A percentile compares a stretch with the other conserved stretches of the same genome.
Conservation (phyloP, 2,329 filamentous ascomycete genomes). For the Arthrobotrys musiformis region DNA sequence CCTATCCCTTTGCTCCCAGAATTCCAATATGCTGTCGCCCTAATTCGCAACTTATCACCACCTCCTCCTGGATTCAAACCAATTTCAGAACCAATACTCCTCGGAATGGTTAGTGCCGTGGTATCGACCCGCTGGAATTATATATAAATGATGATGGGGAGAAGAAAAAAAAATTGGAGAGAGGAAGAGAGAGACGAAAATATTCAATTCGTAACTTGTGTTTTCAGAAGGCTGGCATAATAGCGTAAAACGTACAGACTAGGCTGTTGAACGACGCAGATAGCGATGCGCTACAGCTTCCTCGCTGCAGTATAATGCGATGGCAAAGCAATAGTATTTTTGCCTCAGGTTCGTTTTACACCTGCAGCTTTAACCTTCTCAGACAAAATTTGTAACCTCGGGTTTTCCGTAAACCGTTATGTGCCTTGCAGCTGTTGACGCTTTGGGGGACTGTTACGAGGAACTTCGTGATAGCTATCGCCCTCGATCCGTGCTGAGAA, state of each 20-base stretch:
- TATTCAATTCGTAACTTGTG: slow-evolving; percentile 36
- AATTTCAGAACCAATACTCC: slow-evolving; percentile 54
- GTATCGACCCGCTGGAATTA: slow-evolving; percentile 49
- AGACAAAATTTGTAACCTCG: slow-evolving; percentile 21
- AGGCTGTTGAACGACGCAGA: background rate
- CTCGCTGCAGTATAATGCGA: background rate
- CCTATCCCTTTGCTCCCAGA: slow-evolving; percentile 50
- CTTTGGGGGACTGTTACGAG: slow-evolving; percentile 22
- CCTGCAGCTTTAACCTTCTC: slow-evolving; percentile 14
- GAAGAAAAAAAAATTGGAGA: too few species aligned
- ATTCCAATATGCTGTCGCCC: slow-evolving; percentile 44
- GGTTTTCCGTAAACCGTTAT: slow-evolving; percentile 34
- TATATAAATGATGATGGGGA: slow-evolving; percentile 32
- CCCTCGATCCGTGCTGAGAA: slow-evolving; percentile 43
- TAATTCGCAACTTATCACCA: slow-evolving; percentile 49
- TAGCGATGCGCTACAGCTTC: background rate
- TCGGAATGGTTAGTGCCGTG: slow-evolving; percentile 41
- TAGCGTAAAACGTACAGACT: background rate
- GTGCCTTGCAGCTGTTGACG: slow-evolving; percentile 32
- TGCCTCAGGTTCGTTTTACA: slow-evolving; percentile 9
- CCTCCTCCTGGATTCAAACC: slow-evolving; percentile 54
- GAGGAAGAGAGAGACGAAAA: slow-evolving; percentile 25
- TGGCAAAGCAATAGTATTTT: background rate
- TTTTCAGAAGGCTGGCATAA: slow-evolving; percentile 34
- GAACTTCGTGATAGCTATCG: slow-evolving; percentile 52